Evolutionary conservation across 2,329 filamentous ascomycete genomes (phyloP), one percentile per base, ranked within the genome.

Genomic region (Phialemoniopsis sp.): DNA sequence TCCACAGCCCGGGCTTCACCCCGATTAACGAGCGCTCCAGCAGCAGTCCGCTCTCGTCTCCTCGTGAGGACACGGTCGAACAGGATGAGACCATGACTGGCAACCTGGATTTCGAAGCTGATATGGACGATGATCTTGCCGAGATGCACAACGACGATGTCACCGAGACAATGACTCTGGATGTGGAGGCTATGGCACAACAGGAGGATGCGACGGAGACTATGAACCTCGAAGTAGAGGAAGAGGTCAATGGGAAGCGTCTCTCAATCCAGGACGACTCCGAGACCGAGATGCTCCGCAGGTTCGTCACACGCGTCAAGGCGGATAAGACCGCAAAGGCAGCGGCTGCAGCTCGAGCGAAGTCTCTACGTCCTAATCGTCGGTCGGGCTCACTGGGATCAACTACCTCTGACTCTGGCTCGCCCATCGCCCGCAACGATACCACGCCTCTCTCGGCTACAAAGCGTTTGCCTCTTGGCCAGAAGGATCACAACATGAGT

Each of bases 401-500:
- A 17, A 45, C 46, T 4, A 50, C 53, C 2, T 57, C 53, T 6
- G 46, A 47, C 4, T 52, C 54, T 3, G 57, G 58, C 4, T 62
- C 59, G 21, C 58, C 55, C 5, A 46, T 54, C 28, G 42, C 50
- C 18, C 46, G 43, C 33, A 53, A 44, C 26, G 43, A 40, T n/a
- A 26, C 21, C 21, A 26, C 21, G 21, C 21, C 21, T 26, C 21
- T 26, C 6, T 28, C 45, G 10, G 40, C 45, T 28, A 10, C 37
- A 18, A 44, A 44, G 36, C 54, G 59, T 8, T 38, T 41, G n/a
- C 61, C 63, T 13, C 52, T 66, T 13, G 54, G 54, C 18, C 46
- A 50, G 13, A 63, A 55, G 49, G 61, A 63, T 36, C 41, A 49
- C 19, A 66, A 66, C 52, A 45, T 46, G 41, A 64, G 60, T 41